Evolutionary conservation across 441 rosid genomes (phyloP), one percentile per base, ranked within the genome.

Genomic region (Gossypium trilobum): DNA sequence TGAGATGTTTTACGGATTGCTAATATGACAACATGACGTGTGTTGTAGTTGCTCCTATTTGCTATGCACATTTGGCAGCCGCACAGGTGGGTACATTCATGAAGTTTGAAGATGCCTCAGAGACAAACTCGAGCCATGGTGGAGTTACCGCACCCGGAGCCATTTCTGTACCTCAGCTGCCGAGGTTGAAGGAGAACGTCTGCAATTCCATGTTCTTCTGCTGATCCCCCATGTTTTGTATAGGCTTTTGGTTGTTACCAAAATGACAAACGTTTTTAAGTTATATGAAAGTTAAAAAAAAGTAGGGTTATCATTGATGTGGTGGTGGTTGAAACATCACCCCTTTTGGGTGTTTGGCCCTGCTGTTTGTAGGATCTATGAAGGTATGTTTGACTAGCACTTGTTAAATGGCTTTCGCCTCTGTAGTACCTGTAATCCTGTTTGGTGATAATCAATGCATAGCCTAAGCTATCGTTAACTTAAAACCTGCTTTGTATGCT

Each of bases 11-110:
- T 2, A 7, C 13, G 4, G 20, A 39, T 71, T 71, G 66, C 74
- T n/a, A 19, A 11, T 7, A 14, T 4, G 46, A 22, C 42, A 14
- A 14, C 54, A 6, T 10, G 0, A 1, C 14, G 27, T 52, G 19
- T 19, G 55, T 31, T 81, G 77, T 80, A 87, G 96, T 89, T 74
- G 91, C 96, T 27, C 91, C 94, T 0, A 57, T 91, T 1, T 85
- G 89, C 72, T 89, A 89, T 22, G 91, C 94, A 1, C 94, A 87
- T 73, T 66, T 85, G 70, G 96, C 94, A 1, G 94, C 96, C 3
- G 67, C 81, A 13, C 92, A 89, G 78, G 59, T 89, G 78, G 75
- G 81, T 2, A 82, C 85, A 1, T 79, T 87, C 61, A 74, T 89
- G 55, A 89, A 91, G 73, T 86, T 77, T 8, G 91, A 87, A 44